Percentiles rank a stretch among this genome's conserved stretches.
Conservation (phyloP, 2,329 filamentous ascomycete species). For the Cryphonectria naterciae region DNA sequence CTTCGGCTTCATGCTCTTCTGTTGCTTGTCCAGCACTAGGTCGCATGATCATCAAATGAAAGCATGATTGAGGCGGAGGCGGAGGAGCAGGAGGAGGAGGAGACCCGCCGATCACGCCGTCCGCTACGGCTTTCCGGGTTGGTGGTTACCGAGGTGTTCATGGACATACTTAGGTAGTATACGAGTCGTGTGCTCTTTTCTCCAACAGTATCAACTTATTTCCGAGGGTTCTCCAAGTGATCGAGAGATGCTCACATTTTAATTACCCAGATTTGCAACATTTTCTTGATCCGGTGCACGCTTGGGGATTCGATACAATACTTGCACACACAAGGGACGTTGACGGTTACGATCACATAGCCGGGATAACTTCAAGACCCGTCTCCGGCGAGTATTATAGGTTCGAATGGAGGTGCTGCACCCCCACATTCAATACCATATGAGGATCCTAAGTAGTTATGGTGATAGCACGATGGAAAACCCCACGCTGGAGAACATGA, state of each 20-base stretch:
- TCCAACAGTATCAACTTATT: background rate
- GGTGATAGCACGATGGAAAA: background rate
- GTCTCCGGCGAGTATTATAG: background rate
- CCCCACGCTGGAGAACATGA: background rate
- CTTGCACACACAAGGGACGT: background rate
- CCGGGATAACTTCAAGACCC: background rate
- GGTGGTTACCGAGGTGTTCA: background rate
- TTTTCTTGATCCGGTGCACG: background rate
- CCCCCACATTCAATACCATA: background rate
- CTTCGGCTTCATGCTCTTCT: background rate
- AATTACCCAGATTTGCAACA: background rate
- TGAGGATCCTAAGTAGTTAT: background rate
- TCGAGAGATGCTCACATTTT: background rate
- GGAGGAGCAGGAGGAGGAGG: background rate
- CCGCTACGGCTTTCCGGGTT: background rate
- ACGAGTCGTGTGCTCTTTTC: background rate
- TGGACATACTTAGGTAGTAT: background rate
- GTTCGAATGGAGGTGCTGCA: background rate
- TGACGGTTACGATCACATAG: background rate
- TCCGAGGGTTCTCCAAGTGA: background rate
- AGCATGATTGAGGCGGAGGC: background rate
- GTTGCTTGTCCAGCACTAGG: background rate
- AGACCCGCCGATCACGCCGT: slow-evolving; percentile 1
- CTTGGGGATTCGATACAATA: background rate
- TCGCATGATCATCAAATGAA: background rate